Evolutionary conservation across 331 rosid genomes (phyloP).

Genomic region (Ulmus americana): DNA sequence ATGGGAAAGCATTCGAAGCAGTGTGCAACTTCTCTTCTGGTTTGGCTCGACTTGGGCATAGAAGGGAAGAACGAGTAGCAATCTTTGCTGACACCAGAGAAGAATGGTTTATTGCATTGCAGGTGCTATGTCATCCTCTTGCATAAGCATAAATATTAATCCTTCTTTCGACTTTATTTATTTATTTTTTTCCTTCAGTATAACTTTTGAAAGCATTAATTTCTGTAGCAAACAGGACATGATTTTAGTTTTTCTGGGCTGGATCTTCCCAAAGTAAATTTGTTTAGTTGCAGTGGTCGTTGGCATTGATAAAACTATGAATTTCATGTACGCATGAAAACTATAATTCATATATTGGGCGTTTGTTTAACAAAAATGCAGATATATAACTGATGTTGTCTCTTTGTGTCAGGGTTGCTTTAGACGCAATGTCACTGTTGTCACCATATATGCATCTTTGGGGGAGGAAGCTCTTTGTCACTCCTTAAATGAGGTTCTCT

Average conservation of each 20-base stretch:
- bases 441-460: conserved; percentile 82
- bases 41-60: conserved; percentile 54
- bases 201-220: background rate
- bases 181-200: background rate
- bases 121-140: conserved; percentile 41
- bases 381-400: conserved; percentile 9
- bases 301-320: background rate
- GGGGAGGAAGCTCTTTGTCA: conserved; percentile 95
- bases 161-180: background rate
- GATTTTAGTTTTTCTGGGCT: conserved; percentile 9
- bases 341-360: background rate
- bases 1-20: conserved; percentile 49
- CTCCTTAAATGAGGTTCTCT: conserved; percentile 78
- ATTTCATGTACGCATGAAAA: conserved; percentile 6
- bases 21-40: conserved; percentile 67
- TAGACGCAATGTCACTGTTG: conserved; percentile 86
- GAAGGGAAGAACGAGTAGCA: conserved; percentile 58
- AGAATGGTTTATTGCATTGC: conserved; percentile 82
- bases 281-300: background rate
- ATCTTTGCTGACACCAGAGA: conserved; percentile 80
- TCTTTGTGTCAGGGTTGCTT: conserved; percentile 64
- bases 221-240: background rate
- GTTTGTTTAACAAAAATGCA: background rate
- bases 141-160: background rate
- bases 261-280: background rate